phyloP scores from a whole-genome alignment of 2,329 filamentous ascomycete species.

The Diaporthe humulicola region DNA sequence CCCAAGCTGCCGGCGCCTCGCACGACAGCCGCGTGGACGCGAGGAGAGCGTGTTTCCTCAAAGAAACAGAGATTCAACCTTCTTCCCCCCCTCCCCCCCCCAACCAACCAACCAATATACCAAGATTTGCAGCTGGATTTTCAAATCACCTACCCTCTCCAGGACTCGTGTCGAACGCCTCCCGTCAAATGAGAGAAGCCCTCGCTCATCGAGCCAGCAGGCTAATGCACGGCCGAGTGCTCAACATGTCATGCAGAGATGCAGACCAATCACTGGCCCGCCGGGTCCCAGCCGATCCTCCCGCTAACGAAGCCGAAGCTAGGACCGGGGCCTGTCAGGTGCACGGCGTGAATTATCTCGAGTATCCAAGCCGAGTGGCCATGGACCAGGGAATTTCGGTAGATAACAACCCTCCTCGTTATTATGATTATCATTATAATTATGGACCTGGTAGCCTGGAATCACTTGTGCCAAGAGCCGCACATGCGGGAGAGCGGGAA shows the following conservation, averaged over 20 bases:
- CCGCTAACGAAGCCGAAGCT: not conserved
- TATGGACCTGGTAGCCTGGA: constrained; percentile 1
- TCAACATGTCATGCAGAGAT: constrained; percentile 10
- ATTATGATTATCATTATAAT: not conserved
- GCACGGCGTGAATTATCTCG: not conserved
- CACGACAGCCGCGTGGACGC: not conserved
- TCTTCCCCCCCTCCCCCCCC: not conserved
- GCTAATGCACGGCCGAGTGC: constrained; percentile 20
- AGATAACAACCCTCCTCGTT: not conserved
- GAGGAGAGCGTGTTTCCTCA: not conserved
- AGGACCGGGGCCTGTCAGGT: constrained; percentile 11
- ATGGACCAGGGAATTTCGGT: not conserved
- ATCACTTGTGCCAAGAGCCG: not conserved
- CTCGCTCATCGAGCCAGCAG: not conserved
- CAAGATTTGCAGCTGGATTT: not conserved
- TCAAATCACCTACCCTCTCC: not conserved
- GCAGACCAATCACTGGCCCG: constrained; percentile 11
- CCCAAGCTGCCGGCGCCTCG: constrained; percentile 3
- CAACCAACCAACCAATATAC: not conserved
- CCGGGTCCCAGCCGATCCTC: constrained; percentile 3
- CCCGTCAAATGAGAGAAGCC: constrained; percentile 7
- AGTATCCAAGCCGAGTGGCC: not conserved
- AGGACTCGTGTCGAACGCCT: constrained; percentile 13
- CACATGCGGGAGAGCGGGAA: constrained; percentile 5
- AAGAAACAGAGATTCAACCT: not conserved